phyloP scores from a whole-genome alignment of 331 rosid genomes.

The Arachis monticola region DNA sequence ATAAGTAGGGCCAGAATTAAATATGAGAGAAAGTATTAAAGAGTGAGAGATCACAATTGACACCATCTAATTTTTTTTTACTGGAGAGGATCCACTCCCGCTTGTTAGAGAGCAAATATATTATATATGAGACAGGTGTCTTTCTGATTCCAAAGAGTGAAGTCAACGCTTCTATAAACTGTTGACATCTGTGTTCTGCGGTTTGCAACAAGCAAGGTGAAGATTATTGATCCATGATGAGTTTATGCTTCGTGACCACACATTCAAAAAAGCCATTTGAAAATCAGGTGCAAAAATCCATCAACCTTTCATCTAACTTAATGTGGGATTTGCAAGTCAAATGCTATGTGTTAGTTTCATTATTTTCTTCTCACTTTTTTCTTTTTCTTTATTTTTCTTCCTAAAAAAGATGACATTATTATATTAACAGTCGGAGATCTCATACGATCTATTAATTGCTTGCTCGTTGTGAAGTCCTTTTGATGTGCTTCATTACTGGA shows the following conservation, averaged over 20 bases:
- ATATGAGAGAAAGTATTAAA: no score
- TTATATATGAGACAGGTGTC: constrained; percentile 41
- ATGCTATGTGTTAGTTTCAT: constrained; percentile 38
- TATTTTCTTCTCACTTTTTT: constrained; percentile 17
- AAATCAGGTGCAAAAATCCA: constrained; percentile 65
- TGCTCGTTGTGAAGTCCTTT: constrained; percentile 26
- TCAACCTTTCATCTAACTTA: constrained; percentile 81
- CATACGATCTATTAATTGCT: constrained; percentile 28
- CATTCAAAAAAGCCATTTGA: constrained; percentile 57
- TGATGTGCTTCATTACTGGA: not conserved
- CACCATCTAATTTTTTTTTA: no score
- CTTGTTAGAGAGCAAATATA: not conserved
- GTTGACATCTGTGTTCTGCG: constrained; percentile 51
- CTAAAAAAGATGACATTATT: not conserved
- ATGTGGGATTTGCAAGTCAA: constrained; percentile 39
- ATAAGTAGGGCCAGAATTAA: no score
- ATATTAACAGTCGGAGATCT: constrained; percentile 4
- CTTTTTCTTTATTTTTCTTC: not conserved
- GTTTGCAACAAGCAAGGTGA: constrained; percentile 10
- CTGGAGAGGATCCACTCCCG: no score
- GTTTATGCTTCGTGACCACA: constrained; percentile 35
- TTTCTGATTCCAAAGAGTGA: constrained; percentile 36
- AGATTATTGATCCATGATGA: constrained; percentile 47
- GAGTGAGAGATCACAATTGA: no score
- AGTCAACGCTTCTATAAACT: constrained; percentile 46